A percentile compares a stretch with the other conserved stretches of the same genome.
phyloP scores from a whole-genome alignment of 768 basidiomycete genomes.

The Psilocybe tampanensis region DNA sequence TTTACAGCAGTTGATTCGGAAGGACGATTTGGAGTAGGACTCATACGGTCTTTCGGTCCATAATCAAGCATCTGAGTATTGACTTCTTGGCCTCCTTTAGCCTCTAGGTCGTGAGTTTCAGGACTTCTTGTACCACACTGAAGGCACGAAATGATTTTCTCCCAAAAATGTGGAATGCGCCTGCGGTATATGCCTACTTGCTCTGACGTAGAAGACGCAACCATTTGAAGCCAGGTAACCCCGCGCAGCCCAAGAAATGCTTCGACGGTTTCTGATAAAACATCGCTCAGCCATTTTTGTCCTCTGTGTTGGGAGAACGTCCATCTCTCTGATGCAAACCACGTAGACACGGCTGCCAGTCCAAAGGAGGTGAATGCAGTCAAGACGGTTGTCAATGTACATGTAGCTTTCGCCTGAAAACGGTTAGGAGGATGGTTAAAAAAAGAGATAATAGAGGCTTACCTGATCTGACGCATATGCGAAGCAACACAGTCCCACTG shows the following conservation, averaged over 20 bases:
- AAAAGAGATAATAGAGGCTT: constrained; percentile 15
- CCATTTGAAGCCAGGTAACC: constrained; percentile 17
- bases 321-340: constrained; percentile 75
- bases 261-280: constrained; percentile 47
- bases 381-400: constrained; percentile 74
- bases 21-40: constrained; percentile 16
- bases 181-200: background rate
- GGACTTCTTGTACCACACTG: background rate
- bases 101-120: constrained; percentile 28
- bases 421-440: background rate
- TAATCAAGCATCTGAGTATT: constrained; percentile 6
- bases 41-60: constrained; percentile 17
- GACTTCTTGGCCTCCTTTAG: constrained; percentile 26
- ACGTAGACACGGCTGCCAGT: constrained; percentile 67
- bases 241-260: constrained; percentile 30
- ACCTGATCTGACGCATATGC: constrained; percentile 76
- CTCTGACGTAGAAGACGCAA: background rate
- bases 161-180: background rate
- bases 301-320: constrained; percentile 64
- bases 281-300: constrained; percentile 70
- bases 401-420: constrained; percentile 57
- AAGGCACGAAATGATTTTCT: background rate
- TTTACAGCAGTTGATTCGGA: constrained; percentile 26
- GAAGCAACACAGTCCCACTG: constrained; percentile 75
- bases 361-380: constrained; percentile 76